A percentile compares a stretch with the other conserved stretches of the same genome.
These are phyloP conservation scores for Murraya paniculata DNA, from an alignment of 345 rosid genomes.

Conservation along the genomic window DNA sequence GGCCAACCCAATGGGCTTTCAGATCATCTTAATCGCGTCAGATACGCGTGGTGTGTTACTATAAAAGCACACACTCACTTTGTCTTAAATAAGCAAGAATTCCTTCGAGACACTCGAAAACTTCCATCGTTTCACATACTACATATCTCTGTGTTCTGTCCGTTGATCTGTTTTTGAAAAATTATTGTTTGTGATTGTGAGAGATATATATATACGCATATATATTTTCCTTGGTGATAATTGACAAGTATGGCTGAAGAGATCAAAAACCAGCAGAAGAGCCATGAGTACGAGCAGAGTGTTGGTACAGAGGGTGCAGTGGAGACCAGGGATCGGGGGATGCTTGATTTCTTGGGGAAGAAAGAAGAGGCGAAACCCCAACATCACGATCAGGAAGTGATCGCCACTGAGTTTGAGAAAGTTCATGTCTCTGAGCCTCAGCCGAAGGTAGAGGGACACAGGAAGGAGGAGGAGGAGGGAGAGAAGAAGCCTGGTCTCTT, in stretches of 20 bases:
- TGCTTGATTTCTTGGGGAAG: slow-evolving; percentile 79
- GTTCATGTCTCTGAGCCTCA: slow-evolving; percentile 50
- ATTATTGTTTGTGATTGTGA: background rate
- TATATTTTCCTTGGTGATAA: background rate
- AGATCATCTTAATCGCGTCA: slow-evolving; percentile 27
- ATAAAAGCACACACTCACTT: slow-evolving; percentile 19
- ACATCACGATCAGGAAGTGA: slow-evolving; percentile 35
- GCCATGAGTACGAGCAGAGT: slow-evolving; percentile 41
- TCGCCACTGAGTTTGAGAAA: slow-evolving; percentile 61
- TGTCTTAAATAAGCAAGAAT: background rate
- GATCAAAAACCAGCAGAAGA: slow-evolving; percentile 24
- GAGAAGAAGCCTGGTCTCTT: slow-evolving; percentile 55
- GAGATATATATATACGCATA: too few relatives aligned
- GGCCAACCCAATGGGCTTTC: background rate
- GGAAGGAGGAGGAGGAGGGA: slow-evolving; percentile 23
- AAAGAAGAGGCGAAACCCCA: slow-evolving; percentile 59
- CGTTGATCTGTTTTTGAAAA: background rate
- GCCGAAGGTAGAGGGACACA: slow-evolving; percentile 22
- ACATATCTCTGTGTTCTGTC: background rate
- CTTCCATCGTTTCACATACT: too few relatives aligned
- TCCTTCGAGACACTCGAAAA: background rate
- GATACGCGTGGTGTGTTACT: slow-evolving; percentile 30
- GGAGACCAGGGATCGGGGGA: slow-evolving; percentile 70
- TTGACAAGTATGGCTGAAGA: slow-evolving; percentile 51
- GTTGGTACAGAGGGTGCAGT: slow-evolving; percentile 20